Percentiles rank a stretch among this genome's conserved stretches.
phyloP scores from a whole-genome alignment of 129 eudicot genomes.

The Pittosporum tobira region DNA sequence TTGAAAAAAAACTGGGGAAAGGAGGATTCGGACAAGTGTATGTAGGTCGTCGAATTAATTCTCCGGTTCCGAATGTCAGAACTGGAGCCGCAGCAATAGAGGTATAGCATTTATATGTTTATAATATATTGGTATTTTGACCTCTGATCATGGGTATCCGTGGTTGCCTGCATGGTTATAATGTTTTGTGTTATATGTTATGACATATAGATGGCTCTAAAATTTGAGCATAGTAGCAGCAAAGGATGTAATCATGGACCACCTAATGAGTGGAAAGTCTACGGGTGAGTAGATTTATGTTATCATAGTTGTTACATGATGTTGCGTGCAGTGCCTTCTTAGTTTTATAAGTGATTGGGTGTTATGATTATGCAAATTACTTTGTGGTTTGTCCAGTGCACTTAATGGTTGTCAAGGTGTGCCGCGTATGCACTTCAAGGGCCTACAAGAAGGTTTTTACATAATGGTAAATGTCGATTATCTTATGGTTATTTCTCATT shows the following conservation, averaged over 20 bases:
- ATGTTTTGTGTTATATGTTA: neutral
- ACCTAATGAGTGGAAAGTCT: conserved; percentile 91
- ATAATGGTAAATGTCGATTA: conserved; percentile 48
- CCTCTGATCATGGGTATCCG: neutral
- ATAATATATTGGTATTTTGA: neutral
- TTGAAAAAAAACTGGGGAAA: conserved; percentile 76
- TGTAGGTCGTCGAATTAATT: conserved; percentile 64
- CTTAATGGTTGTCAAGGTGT: conserved; percentile 88
- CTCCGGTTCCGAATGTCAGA: conserved; percentile 53
- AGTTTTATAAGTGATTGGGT: neutral
- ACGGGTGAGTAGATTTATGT: conserved; percentile 35
- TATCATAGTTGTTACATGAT: conserved; percentile 1
- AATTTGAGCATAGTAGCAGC: conserved; percentile 83
- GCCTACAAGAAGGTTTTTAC: conserved; percentile 64
- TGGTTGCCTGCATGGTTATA: neutral
- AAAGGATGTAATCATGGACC: conserved; percentile 93
- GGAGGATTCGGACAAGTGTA: conserved; percentile 96
- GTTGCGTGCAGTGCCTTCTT: conserved; percentile 1
- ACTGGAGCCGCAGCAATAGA: conserved; percentile 67
- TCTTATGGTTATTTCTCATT: too few species aligned
- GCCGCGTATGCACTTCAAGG: conserved; percentile 74
- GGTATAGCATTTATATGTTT: conserved; percentile 28
- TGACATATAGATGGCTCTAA: conserved; percentile 58
- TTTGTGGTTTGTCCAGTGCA: conserved; percentile 26
- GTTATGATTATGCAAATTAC: neutral